Evolutionary conservation across 2,329 filamentous ascomycete genomes (phyloP), one percentile per base, ranked within the genome.

Genomic region (Microdochium paspali): DNA sequence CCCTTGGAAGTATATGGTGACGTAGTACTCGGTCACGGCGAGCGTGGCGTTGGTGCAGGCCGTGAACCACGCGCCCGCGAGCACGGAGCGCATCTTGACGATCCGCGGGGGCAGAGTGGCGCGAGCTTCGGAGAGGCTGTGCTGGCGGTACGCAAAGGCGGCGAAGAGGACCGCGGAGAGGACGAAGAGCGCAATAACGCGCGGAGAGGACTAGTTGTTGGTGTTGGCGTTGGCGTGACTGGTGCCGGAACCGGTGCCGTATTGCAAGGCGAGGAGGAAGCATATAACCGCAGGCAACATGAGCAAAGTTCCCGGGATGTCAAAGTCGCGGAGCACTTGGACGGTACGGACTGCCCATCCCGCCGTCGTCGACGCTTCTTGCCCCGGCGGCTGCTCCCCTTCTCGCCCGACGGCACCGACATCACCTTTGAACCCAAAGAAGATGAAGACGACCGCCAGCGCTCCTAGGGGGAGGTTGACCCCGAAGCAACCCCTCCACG

Each of bases 211-310:
- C n/a, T n/a, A n/a, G n/a, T n/a, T n/a, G n/a, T n/a, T n/a, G 21
- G 59, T 61, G 51, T 64, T 66, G 24, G 54, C 58, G 73, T 73
- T 77, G 1, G 64, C 35, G 32, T 71, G 67, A 26, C 59, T 67
- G 13, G 65, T 66, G 3, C 70, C 66, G n/a, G n/a, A n/a, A n/a
- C n/a, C n/a, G n/a, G n/a, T n/a, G 18, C 70, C 70, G 62, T 65
- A 70, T 46, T 75, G 67, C 18, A 77, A 58, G 0, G 72, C 73
- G 2, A 77, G 60, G 49, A 77, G 63, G 6, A 74, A 54, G 56
- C 70, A 68, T 44, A 74, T 60, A 15, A 72, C 61, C 20, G 65
- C 63, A 0, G 65, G 66, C 2, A 76, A 57, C 47, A 77, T 68
- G 10, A 72, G 59, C 2, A 64, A 24, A 3, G 68, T 71, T 2